These are phyloP conservation scores for Bryoerythrophyllum caledonicum DNA, from an alignment of 225 moss, liverwort and hornwort genomes.

Conservation along the genomic window DNA sequence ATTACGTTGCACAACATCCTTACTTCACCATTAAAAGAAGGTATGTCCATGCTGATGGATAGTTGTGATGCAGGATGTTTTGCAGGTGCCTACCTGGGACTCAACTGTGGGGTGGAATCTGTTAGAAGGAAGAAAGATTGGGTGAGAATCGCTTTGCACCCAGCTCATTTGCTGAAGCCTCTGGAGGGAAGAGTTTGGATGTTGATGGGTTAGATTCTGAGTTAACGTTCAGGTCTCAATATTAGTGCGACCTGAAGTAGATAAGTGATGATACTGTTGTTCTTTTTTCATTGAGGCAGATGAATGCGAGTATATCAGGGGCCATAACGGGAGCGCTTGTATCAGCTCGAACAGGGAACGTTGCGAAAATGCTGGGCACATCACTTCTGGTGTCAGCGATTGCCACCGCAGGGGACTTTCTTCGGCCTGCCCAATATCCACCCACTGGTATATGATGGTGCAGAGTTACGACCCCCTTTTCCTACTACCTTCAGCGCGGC, in stretches of 20 bases:
- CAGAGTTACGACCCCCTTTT: conserved; percentile 12
- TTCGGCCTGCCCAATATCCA: conserved; percentile 89
- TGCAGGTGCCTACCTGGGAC: conserved; percentile 90
- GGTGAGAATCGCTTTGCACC: conserved; percentile 48
- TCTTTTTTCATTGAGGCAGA: conserved; percentile 37
- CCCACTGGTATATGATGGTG: conserved; percentile 78
- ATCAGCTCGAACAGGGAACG: conserved; percentile 81
- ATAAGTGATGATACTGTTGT: not conserved
- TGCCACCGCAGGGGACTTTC: conserved; percentile 87
- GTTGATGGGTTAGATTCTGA: conserved; percentile 6
- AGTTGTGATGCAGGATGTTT: conserved; percentile 74
- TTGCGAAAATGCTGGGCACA: conserved; percentile 80
- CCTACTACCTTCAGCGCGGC: not conserved
- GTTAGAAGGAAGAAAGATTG: conserved; percentile 93
- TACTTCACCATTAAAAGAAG: not conserved
- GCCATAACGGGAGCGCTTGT: conserved; percentile 90
- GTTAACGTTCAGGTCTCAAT: not conserved
- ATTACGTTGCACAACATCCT: not conserved
- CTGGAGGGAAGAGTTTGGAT: conserved; percentile 13
- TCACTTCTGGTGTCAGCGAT: conserved; percentile 89
- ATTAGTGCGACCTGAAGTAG: not conserved
- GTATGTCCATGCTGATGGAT: conserved; percentile 9
- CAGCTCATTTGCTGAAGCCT: conserved; percentile 5
- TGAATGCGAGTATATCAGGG: conserved; percentile 91
- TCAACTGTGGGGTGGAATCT: conserved; percentile 89